These are phyloP conservation scores for Arthrinium phaeospermum DNA, from an alignment of 2,329 filamentous ascomycete genomes.

Conservation along the genomic window DNA sequence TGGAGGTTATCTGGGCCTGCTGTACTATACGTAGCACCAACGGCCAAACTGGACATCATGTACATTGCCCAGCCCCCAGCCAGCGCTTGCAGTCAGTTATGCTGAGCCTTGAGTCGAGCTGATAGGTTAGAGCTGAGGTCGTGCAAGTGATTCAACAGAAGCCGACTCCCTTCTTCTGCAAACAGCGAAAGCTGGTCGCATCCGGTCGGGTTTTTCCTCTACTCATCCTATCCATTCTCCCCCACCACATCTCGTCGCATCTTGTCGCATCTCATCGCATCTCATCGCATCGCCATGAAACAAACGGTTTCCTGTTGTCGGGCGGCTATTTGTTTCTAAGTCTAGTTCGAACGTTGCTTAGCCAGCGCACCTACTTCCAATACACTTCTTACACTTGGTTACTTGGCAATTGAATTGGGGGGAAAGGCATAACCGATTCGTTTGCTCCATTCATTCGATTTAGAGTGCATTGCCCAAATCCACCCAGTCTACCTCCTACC, in stretches of 20 bases:
- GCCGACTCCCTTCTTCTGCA: not conserved
- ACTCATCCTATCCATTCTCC: not conserved
- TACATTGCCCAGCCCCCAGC: not conserved
- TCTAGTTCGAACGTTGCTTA: not conserved
- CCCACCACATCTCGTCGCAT: not conserved
- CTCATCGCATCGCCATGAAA: not conserved
- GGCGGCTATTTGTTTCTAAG: not conserved
- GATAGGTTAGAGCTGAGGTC: not conserved
- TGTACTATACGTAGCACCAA: not conserved
- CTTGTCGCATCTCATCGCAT: not conserved
- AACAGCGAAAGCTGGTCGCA: not conserved
- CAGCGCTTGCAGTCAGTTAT: not conserved
- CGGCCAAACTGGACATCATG: not conserved
- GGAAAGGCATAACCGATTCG: not conserved
- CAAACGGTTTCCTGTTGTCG: not conserved
- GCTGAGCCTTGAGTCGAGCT: not conserved
- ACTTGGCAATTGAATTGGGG: not conserved
- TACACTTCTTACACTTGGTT: not conserved
- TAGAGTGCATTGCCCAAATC: slow-evolving; percentile 1
- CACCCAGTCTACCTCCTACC: slow-evolving; percentile 8
- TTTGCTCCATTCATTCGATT: not conserved
- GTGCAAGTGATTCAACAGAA: not conserved
- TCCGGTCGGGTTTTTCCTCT: not conserved
- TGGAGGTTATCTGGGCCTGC: not conserved
- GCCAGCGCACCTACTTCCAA: not conserved